Base-by-base conservation (phyloP, 139 green algal species). In the Chlorella ohadii region DNA sequence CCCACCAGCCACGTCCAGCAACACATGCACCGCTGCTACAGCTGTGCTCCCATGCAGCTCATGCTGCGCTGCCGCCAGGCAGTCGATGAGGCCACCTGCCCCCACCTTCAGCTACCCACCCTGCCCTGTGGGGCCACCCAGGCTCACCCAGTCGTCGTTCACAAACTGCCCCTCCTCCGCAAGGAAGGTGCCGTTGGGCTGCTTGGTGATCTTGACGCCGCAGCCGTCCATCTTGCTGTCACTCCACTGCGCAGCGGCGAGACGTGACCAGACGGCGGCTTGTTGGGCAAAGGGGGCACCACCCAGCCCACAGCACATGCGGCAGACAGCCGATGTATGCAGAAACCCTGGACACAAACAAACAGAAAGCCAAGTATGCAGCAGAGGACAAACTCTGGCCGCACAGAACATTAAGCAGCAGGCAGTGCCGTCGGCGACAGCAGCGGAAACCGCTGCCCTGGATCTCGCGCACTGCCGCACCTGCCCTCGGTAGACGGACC, bases 221-320 rank as follows among this genome's bases (percentile, higher is more conserved):
- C 93, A 96, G 44, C 93, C 93, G 65, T 95, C 89, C 88, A 95
- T 94, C 75, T 88, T 71, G 23, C 86, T 89, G 23, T 84, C 63
- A n/a, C 79, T 63, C 63, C 63, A 68, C 63, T 68, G 63, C 63
- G 51, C 11, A 2, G 51, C 15, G 12, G 15, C 51, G 51, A 22
- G 15, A 22, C 44, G n/a, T 25, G 16, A 19, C n/a, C 15, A 25
- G 28, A 17, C 68, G 36, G 25, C 11, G 5, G 5, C 3, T 41
- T 38, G 12, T 20, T 9, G 27, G 33, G 38, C 11, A 0, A 25
- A 72, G 13, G 65, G 65, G 1, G 65, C 65, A 72, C n/a, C n/a
- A n/a, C n/a, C n/a, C n/a, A n/a, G n/a, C n/a, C n/a, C n/a, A n/a
- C 31, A 68, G 1, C 2, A 13, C 12, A 2, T 19, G 12, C 9